Evolutionary conservation across 1,139 yeast genomes (phyloP).

Genomic region (Saccharomyces hybrid): DNA sequence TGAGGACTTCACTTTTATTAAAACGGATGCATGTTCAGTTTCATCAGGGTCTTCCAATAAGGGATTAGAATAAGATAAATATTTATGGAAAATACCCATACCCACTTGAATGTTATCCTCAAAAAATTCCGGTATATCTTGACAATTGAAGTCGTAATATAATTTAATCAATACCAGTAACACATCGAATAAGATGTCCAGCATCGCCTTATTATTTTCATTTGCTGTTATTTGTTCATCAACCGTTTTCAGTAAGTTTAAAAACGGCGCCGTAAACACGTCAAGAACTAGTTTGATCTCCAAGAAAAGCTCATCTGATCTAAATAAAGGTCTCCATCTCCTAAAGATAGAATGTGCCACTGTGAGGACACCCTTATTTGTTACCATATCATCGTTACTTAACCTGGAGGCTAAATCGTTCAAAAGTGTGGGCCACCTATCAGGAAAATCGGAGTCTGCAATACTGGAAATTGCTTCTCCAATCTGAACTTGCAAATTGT

Average conservation of each 20-base stretch:
- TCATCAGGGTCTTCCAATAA: constrained; percentile 47
- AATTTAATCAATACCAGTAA: constrained; percentile 66
- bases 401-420: constrained; percentile 68
- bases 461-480: constrained; percentile 91
- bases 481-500: constrained; percentile 71
- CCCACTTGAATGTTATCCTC: constrained; percentile 80
- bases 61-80: constrained; percentile 53
- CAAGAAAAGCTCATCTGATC: constrained; percentile 80
- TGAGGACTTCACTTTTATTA: constrained; percentile 71
- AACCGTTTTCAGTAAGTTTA: constrained; percentile 55
- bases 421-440: constrained; percentile 72
- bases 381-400: constrained; percentile 51
- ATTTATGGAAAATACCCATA: constrained; percentile 77
- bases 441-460: constrained; percentile 95
- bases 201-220: constrained; percentile 39
- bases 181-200: constrained; percentile 58
- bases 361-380: constrained; percentile 76
- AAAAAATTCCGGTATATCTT: constrained; percentile 95
- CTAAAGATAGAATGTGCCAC: constrained; percentile 95
- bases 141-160: constrained; percentile 91
- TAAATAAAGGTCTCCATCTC: constrained; percentile 91
- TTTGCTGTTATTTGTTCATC: constrained; percentile 57
- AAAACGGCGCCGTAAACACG: constrained; percentile 77
- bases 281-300: constrained; percentile 85
- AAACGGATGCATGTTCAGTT: constrained; percentile 65